phyloP scores from a whole-genome alignment of 225 moss, liverwort and hornwort genomes.

The Rhytidiadelphus loreus region DNA sequence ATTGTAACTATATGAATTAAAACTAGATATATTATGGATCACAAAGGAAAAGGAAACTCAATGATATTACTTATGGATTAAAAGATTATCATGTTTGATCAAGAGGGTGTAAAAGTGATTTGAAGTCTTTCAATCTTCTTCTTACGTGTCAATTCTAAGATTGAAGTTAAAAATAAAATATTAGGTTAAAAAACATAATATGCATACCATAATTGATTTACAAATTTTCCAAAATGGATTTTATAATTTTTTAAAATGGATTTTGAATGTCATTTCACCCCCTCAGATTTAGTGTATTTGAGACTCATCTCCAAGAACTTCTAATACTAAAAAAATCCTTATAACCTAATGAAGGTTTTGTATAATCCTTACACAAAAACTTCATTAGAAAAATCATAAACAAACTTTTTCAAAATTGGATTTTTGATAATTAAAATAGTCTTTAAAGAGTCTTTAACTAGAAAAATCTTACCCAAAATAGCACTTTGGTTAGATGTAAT shows the following conservation, averaged over 20 bases:
- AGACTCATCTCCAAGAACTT: neutral
- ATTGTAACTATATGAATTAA: too few species aligned
- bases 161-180: too few species aligned
- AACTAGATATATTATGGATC: too few species aligned
- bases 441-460: neutral
- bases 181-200: too few species aligned
- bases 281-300: neutral
- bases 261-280: neutral
- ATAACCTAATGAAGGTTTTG: too few species aligned
- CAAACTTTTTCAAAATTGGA: fast-evolving
- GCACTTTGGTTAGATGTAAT: neutral
- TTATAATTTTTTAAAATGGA: neutral
- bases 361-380: too few species aligned
- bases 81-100: neutral
- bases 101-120: too few species aligned
- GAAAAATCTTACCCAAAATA: neutral
- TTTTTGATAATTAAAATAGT: neutral
- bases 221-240: neutral
- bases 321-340: neutral
- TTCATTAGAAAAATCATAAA: neutral
- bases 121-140: too few species aligned
- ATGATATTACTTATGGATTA: neutral
- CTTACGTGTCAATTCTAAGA: too few species aligned
- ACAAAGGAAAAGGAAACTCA: neutral
- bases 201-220: too few species aligned